These are phyloP conservation scores for Linderniella brevidens DNA, from an alignment of 257 asterid genomes.

Conservation along the genomic window DNA sequence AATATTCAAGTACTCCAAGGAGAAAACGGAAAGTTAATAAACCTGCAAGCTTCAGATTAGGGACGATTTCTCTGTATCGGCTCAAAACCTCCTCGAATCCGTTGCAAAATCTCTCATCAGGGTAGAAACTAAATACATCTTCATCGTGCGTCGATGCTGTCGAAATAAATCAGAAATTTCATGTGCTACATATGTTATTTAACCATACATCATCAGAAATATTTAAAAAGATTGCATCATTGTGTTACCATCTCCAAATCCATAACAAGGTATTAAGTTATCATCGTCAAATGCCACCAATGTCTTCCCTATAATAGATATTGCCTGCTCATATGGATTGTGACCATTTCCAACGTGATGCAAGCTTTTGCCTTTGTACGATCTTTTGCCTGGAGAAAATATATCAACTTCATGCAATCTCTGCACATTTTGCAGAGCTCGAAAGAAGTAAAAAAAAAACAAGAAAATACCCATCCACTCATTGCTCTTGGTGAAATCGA, in stretches of 20 bases:
- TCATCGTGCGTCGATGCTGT: constrained; percentile 5
- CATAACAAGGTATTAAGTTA: constrained; percentile 87
- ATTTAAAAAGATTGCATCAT: no score
- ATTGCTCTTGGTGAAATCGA: constrained; percentile 93
- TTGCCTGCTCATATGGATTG: constrained; percentile 87
- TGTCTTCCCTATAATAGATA: constrained; percentile 83
- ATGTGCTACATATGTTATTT: no score
- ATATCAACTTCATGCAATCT: no score
- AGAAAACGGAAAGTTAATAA: constrained; percentile 7
- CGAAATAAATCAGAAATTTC: neutral
- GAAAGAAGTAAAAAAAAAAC: neutral
- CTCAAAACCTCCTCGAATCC: constrained; percentile 82
- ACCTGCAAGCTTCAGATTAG: constrained; percentile 75
- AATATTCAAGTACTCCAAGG: constrained; percentile 7
- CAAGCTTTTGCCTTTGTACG: constrained; percentile 50
- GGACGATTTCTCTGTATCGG: constrained; percentile 63
- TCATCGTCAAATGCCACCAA: constrained; percentile 88
- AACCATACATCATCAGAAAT: no score
- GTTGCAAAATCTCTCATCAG: constrained; percentile 52
- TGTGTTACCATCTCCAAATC: constrained; percentile 21
- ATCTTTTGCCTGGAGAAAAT: constrained; percentile 43
- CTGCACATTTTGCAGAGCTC: no score
- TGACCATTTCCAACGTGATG: constrained; percentile 52
- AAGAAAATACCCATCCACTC: constrained; percentile 78
- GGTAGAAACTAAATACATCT: constrained; percentile 67